Conservation (phyloP, 345 rosid species). For the Syzygium oleosum region DNA sequence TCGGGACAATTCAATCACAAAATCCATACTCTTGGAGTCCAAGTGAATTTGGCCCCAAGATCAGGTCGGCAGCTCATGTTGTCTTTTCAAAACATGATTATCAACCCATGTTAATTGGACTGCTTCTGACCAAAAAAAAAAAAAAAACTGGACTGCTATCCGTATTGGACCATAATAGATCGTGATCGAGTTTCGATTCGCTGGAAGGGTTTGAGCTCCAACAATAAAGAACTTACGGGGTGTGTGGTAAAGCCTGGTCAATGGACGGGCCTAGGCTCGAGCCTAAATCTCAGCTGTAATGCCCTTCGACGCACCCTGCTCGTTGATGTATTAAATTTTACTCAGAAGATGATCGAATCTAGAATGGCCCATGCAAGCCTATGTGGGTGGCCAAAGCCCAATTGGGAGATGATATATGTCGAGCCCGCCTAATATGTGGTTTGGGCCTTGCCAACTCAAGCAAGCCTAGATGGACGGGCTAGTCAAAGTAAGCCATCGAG, state of each 20-base stretch:
- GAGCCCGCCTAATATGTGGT: background rate
- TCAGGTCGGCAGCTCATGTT: background rate
- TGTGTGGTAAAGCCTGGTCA: background rate
- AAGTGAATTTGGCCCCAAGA: background rate
- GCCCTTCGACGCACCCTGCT: background rate
- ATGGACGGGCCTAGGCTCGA: too few species aligned
- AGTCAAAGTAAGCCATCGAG: too few species aligned
- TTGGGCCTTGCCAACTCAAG: background rate
- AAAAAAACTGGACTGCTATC: too few species aligned
- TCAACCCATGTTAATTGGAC: background rate
- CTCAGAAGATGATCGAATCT: background rate
- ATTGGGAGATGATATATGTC: rapidly evolving
- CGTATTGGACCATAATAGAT: too few species aligned
- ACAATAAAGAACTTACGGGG: background rate
- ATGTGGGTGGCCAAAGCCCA: background rate
- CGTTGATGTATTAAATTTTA: background rate
- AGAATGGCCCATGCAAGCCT: background rate
- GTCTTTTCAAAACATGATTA: background rate
- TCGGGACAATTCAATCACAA: background rate
- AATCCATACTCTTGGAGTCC: background rate
- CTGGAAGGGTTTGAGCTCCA: too few species aligned
- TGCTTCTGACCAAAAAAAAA: too few species aligned
- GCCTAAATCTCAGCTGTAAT: background rate
- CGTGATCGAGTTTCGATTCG: too few species aligned
- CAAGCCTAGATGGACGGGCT: too few species aligned